A percentile compares a stretch with the other conserved stretches of the same genome.
Conservation (phyloP, 140 eudicot genomes). For the Anethum foeniculum region DNA sequence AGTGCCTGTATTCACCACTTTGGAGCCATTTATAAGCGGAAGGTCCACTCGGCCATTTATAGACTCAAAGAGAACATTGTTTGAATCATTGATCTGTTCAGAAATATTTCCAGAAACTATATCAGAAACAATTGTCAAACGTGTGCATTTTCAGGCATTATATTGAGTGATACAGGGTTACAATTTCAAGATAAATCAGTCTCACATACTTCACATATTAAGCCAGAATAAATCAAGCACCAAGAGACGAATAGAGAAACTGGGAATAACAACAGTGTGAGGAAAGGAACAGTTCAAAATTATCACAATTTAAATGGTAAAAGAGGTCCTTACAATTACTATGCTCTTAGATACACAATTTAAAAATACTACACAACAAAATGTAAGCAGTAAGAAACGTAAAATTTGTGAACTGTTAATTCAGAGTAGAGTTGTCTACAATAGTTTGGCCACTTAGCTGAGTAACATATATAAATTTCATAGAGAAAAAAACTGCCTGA, state of each 20-base stretch:
- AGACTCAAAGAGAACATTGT: conserved; percentile 22
- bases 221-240: neutral
- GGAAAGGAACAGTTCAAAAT: neutral
- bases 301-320: neutral
- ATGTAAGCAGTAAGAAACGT: neutral
- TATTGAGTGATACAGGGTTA: conserved; percentile 18
- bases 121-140: conserved; percentile 12
- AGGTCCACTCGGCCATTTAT: conserved; percentile 20
- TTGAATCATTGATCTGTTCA: conserved; percentile 11
- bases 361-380: neutral
- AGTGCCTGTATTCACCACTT: conserved; percentile 18
- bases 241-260: neutral
- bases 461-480: neutral
- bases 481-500: neutral
- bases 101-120: conserved; percentile 24
- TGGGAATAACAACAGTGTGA: neutral
- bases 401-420: neutral
- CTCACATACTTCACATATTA: conserved; percentile 4
- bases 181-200: conserved; percentile 19
- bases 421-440: neutral
- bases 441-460: neutral
- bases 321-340: neutral
- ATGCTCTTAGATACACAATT: neutral
- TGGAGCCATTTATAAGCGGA: conserved; percentile 21
- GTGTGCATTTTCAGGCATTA: conserved; percentile 21